These are phyloP conservation scores for Macrolepiota dolichaula DNA, from an alignment of 768 basidiomycete species.

Conservation along the genomic window DNA sequence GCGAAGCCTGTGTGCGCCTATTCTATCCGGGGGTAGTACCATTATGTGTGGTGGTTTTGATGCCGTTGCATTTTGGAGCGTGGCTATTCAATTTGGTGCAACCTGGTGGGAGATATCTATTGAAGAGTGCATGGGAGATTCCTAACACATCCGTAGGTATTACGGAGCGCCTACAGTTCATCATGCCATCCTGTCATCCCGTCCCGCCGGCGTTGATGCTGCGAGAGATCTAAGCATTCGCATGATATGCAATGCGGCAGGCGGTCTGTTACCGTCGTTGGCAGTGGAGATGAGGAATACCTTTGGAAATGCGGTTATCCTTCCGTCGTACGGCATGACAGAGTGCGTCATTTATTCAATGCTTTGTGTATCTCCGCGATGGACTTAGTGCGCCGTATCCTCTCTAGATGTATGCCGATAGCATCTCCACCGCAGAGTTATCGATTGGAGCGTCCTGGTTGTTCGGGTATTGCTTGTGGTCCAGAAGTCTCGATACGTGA, in stretches of 20 bases:
- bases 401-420: constrained; percentile 45
- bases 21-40: constrained; percentile 50
- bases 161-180: constrained; percentile 50
- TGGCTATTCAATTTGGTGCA: constrained; percentile 31
- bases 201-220: constrained; percentile 27
- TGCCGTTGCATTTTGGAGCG: constrained; percentile 47
- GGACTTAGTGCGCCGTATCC: constrained; percentile 8
- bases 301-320: constrained; percentile 46
- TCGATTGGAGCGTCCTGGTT: constrained; percentile 41
- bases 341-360: constrained; percentile 28
- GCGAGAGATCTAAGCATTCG: constrained; percentile 35
- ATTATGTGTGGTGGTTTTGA: constrained; percentile 56
- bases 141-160: constrained; percentile 31
- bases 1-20: constrained; percentile 54
- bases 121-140: background rate
- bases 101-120: constrained; percentile 42
- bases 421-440: constrained; percentile 41
- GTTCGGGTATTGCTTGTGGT: constrained; percentile 45
- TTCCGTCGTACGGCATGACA: constrained; percentile 62
- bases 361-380: background rate
- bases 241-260: constrained; percentile 49
- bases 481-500: constrained; percentile 42
- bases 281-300: constrained; percentile 44
- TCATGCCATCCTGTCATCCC: constrained; percentile 42
- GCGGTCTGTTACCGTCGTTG: constrained; percentile 49